A percentile compares a stretch with the other conserved stretches of the same genome.
Conservation (phyloP, 2,329 filamentous ascomycete species). For the Diplodia mutila region DNA sequence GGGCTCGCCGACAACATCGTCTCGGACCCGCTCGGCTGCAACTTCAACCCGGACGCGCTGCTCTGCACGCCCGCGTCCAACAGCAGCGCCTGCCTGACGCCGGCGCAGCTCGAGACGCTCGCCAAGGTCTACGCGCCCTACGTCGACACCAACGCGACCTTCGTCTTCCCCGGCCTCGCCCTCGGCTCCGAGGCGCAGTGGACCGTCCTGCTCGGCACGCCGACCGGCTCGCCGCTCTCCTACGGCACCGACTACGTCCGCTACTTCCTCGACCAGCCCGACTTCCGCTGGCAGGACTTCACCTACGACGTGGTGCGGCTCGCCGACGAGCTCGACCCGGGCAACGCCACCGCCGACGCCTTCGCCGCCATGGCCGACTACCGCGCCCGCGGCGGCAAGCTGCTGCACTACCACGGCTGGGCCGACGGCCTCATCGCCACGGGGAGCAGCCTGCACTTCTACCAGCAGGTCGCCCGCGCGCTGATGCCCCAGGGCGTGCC, state of each 20-base stretch:
- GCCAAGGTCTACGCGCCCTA: conserved; percentile 38
- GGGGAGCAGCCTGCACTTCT: conserved; percentile 57
- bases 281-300: conserved; percentile 46
- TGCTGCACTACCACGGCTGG: conserved; percentile 51
- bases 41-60: conserved; percentile 16
- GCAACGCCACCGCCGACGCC: conserved; percentile 53
- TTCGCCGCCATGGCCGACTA: conserved; percentile 53
- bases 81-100: conserved; percentile 14
- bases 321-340: conserved; percentile 49
- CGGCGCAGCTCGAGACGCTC: conserved; percentile 17
- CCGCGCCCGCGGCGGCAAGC: conserved; percentile 47
- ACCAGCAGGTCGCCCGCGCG: conserved; percentile 48
- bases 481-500: conserved; percentile 42
- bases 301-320: conserved; percentile 45
- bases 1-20: conserved; percentile 21
- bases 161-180: conserved; percentile 47
- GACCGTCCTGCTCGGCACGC: conserved; percentile 27
- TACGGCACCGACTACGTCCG: conserved; percentile 46
- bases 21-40: conserved; percentile 16
- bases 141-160: conserved; percentile 46
- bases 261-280: conserved; percentile 47
- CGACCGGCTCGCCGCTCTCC: conserved; percentile 37
- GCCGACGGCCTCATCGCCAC: conserved; percentile 54
- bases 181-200: conserved; percentile 46
- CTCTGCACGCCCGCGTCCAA: conserved; percentile 16